Conservation (phyloP, 2,329 filamentous ascomycete genomes). For the Arthroderma sp. region DNA sequence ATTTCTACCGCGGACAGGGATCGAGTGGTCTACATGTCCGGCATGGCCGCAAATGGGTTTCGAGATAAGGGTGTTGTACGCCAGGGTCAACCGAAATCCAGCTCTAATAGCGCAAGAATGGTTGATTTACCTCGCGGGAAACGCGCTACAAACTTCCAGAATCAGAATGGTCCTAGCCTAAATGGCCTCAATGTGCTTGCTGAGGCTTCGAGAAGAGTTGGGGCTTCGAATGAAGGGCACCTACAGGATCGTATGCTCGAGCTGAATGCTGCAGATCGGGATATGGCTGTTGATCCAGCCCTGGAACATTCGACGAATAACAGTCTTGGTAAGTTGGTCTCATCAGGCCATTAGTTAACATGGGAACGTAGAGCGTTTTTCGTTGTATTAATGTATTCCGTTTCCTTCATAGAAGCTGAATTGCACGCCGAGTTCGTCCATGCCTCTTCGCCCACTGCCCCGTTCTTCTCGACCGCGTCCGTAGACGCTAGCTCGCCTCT, state of each 20-base stretch:
- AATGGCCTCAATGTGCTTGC: slow-evolving; percentile 76
- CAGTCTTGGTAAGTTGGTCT: slow-evolving; percentile 8
- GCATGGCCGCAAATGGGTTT: slow-evolving; percentile 17
- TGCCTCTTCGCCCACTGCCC: background rate
- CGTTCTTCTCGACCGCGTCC: slow-evolving; percentile 5
- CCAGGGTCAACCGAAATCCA: slow-evolving; percentile 21
- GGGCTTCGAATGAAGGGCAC: slow-evolving; percentile 39
- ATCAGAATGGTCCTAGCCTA: slow-evolving; percentile 40
- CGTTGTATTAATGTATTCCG: background rate
- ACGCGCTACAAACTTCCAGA: slow-evolving; percentile 9
- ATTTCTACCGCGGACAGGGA: slow-evolving; percentile 63
- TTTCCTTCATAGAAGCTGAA: background rate
- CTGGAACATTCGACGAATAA: slow-evolving; percentile 22
- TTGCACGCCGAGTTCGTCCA: slow-evolving; percentile 6
- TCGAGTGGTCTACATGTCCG: slow-evolving; percentile 58
- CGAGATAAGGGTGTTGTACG: slow-evolving; percentile 21
- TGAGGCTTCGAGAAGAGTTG: slow-evolving; percentile 73
- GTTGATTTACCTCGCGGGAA: slow-evolving; percentile 39
- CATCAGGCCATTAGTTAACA: background rate
- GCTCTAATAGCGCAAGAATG: background rate
- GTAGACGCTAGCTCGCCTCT: slow-evolving; percentile 6
- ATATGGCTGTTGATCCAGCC: slow-evolving; percentile 33
- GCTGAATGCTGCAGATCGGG: slow-evolving; percentile 15
- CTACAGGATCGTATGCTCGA: slow-evolving; percentile 26
- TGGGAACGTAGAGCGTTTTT: background rate